phyloP scores from a whole-genome alignment of 805 yeast species.

The Wickerhamomyces alni region DNA sequence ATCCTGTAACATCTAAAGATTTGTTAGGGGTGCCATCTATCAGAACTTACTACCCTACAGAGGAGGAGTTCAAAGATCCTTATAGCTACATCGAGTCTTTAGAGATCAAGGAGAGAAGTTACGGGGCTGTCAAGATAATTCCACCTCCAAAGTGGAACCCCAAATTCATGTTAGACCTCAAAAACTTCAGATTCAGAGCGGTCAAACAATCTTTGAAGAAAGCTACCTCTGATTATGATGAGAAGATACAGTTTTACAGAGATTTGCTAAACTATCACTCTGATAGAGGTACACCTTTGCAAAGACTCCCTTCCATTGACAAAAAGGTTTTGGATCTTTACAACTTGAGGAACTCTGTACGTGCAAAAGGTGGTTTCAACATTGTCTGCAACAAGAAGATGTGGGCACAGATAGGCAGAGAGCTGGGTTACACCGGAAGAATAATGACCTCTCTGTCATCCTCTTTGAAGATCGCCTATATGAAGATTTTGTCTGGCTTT shows the following conservation, averaged over 20 bases:
- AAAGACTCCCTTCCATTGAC: constrained; percentile 60
- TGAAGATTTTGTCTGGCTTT: constrained; percentile 33
- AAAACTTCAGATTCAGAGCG: constrained; percentile 45
- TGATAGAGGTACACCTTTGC: constrained; percentile 21
- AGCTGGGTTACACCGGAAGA: constrained; percentile 68
- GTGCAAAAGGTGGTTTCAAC: constrained; percentile 59
- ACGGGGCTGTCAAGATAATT: constrained; percentile 63
- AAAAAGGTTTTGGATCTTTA: constrained; percentile 61
- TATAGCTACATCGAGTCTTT: constrained; percentile 44
- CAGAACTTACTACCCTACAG: constrained; percentile 28
- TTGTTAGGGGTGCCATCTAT: background rate
- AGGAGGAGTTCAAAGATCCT: constrained; percentile 51
- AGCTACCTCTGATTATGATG: constrained; percentile 30
- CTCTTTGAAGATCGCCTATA: constrained; percentile 55
- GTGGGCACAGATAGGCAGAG: constrained; percentile 84
- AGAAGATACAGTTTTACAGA: constrained; percentile 41
- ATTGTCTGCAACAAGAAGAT: constrained; percentile 57
- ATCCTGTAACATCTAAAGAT: background rate
- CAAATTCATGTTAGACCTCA: constrained; percentile 33
- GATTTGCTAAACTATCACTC: constrained; percentile 39
- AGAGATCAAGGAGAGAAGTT: constrained; percentile 36
- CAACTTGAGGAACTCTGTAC: constrained; percentile 50
- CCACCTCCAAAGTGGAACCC: constrained; percentile 42
- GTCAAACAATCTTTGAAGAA: constrained; percentile 43
- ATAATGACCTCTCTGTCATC: constrained; percentile 68